These are phyloP conservation scores for Monilinia vaccinii-corymbosi DNA, from an alignment of 2,329 filamentous ascomycete genomes.

Conservation along the genomic window DNA sequence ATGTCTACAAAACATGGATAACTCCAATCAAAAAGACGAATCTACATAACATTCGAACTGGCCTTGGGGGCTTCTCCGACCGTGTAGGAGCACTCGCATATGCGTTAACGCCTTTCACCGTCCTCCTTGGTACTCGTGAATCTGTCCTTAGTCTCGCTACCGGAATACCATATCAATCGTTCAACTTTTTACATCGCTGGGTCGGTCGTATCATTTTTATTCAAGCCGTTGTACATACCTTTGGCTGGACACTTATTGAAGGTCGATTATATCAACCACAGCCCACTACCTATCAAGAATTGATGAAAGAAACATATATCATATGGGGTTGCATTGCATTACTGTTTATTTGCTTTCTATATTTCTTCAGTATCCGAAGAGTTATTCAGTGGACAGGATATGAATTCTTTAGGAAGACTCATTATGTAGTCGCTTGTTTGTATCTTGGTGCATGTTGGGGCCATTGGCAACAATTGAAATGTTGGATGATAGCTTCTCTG, in stretches of 20 bases:
- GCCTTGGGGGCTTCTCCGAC: constrained; percentile 59
- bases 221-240: constrained; percentile 59
- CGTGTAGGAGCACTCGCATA: constrained; percentile 64
- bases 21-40: constrained; percentile 53
- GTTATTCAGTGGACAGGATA: constrained; percentile 61
- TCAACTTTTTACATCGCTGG: constrained; percentile 74
- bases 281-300: constrained; percentile 46
- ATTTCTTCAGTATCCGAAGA: constrained; percentile 47
- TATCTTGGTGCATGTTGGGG: constrained; percentile 70
- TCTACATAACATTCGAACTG: constrained; percentile 54
- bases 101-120: constrained; percentile 61
- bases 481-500: constrained; percentile 43
- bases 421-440: constrained; percentile 59
- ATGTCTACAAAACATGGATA: constrained; percentile 59
- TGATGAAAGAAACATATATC: constrained; percentile 57
- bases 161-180: constrained; percentile 65
- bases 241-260: constrained; percentile 62
- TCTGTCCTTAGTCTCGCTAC: constrained; percentile 61
- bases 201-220: constrained; percentile 62
- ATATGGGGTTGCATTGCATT: constrained; percentile 63
- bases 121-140: constrained; percentile 60
- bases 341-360: constrained; percentile 51
- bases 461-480: constrained; percentile 60
- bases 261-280: constrained; percentile 62
- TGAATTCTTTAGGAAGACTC: constrained; percentile 64